Evolutionary conservation across 1,284 basidiomycete genomes (phyloP), one percentile per base, ranked within the genome.

Genomic region (Irpex sp.): DNA sequence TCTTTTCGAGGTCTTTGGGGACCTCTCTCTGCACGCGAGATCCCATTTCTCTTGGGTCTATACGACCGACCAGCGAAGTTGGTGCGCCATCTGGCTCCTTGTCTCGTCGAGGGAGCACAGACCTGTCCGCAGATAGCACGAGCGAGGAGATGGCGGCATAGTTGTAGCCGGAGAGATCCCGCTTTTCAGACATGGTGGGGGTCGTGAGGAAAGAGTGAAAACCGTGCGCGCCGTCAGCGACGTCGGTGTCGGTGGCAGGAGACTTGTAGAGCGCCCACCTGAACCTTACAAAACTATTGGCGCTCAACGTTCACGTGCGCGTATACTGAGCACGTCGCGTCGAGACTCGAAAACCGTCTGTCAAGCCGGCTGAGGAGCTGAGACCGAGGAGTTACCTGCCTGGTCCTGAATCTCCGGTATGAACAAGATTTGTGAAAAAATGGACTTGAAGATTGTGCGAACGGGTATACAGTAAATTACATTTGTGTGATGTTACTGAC

Each of bases 61-160:
- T 98, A 49, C 93, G 87, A 36, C 97, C 97, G 47, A 89, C 90
- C 35, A 99, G 88, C 11, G 95, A 90, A 61, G 97, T 97, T 15
- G 95, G 93, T 46, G 95, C 94, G 65, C 97, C 97, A 78, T 97
- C 95, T 15, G 97, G 95, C 77, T 99, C 97, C 77, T 91, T 91
- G 83, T 94, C 92, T 66, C 93, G 83, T 62, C 93, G 84, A 33
- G 90, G 90, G 57, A 92, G 78, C 3, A 81, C 84, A 63, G 89
- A 89, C 61, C 88, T 82, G 78, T 92, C 89, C 43, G 94, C 92
- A 26, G 92, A 93, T 69, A 95, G 81, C 51, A 95, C 93, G 51
- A 95, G 83, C 54, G 92, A 94, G 35, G 92, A 93, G 70, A 95
- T 94, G 66, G 91, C 91, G 53, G 90, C 88, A 82, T 96, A 95